Base-by-base conservation (phyloP, 805 yeast species). In the Grigorovia humatica region DNA sequence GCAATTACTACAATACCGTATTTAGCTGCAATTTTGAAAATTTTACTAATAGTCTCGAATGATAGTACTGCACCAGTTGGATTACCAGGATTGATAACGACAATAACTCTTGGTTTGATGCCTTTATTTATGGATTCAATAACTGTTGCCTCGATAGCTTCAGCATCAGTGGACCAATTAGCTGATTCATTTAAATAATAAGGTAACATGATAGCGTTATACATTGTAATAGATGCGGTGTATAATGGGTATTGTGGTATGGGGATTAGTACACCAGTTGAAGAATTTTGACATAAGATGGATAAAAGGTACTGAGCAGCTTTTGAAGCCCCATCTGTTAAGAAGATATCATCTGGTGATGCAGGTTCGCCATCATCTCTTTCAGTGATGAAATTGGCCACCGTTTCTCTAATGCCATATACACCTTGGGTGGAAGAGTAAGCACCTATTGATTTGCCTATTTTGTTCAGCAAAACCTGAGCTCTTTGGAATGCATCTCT, bases 201-300 rank as follows among this genome's bases (percentile, higher is more conserved):
- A 13, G 96, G 95, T 43, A 93, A 74, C 9, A 93, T 85, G 19
- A 81, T 77, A 19, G 96, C 80, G 59, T 85, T 80, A 63, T 83
- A 82, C 62, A 93, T 73, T 1, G 96, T 83, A 59, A 93, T 75
- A 2, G 96, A 76, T 12, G 99, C 99, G 6, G 97, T 88, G 72
- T 93, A 93, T 52, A 93, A 76, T 2, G 99, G 99, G 65, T 93
- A 93, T 71, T 93, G 99, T 8, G 99, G 99, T 57, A 93, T 91
- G 19, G 99, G 99, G 55, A 93, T 88, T 68, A 93, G 62, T 74
- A 86, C 77, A 46, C 95, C 95, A 4, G 90, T 75, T 51, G 78
- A 68, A 30, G 77, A 77, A 41, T 87, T 87, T 41, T 74, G 67
- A 2, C 93, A 76, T 17, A 93, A 69, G 32, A 90, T 74, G 48